Conservation (phyloP, 1,139 yeast genomes). For the Suzukiozyma palmioleophila region DNA sequence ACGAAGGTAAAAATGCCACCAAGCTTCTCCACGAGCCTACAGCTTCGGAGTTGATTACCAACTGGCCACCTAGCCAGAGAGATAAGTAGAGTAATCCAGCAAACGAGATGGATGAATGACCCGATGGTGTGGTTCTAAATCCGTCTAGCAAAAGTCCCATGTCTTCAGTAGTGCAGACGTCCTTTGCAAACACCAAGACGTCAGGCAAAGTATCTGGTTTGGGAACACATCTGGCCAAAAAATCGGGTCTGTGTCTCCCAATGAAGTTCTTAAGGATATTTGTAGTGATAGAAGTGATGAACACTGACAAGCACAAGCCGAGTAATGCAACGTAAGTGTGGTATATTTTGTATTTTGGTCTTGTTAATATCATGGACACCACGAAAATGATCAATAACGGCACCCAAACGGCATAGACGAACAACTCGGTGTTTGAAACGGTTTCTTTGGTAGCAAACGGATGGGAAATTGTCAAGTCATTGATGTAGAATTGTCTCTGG, state of each 20-base stretch:
- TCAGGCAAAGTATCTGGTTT: constrained; percentile 42
- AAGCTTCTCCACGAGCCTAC: constrained; percentile 56
- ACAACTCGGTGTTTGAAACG: constrained; percentile 38
- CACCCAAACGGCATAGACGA: constrained; percentile 33
- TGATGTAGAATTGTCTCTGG: constrained; percentile 58
- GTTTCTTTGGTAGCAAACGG: constrained; percentile 68
- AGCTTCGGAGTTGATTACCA: constrained; percentile 28
- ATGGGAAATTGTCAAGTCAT: constrained; percentile 52
- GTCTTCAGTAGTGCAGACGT: constrained; percentile 57
- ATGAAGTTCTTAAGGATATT: constrained; percentile 63
- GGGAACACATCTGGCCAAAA: constrained; percentile 67
- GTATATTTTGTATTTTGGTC: constrained; percentile 32
- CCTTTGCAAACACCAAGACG: constrained; percentile 48
- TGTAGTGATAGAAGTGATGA: constrained; percentile 41
- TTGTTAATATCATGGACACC: constrained; percentile 24
- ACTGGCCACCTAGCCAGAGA: constrained; percentile 63
- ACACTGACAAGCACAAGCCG: constrained; percentile 36
- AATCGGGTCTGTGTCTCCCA: constrained; percentile 78
- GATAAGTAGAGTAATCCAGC: constrained; percentile 63
- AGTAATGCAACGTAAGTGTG: constrained; percentile 36
- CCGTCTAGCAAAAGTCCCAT: constrained; percentile 53
- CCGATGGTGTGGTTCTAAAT: constrained; percentile 75
- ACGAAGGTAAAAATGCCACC: constrained; percentile 29
- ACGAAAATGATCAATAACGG: constrained; percentile 30
- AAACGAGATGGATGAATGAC: constrained; percentile 64